Percentiles rank a stretch among this genome's conserved stretches.
Conservation (phyloP, 1,139 yeast genomes). For the Diutina pseudorugosa region DNA sequence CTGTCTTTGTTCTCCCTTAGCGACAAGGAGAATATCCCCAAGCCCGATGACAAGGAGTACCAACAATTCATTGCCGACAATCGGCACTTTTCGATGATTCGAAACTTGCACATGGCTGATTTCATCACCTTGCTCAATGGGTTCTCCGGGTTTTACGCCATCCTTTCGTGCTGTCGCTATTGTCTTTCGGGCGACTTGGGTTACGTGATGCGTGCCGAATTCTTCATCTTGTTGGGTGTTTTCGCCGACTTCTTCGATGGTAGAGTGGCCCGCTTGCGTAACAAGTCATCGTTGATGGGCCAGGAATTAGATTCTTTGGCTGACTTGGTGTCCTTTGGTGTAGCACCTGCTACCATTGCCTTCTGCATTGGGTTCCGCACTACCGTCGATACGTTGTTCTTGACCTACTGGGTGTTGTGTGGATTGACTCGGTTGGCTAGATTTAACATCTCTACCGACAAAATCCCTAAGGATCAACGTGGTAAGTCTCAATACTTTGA, state of each 20-base stretch:
- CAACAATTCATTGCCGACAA: slow-evolving; percentile 67
- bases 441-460: slow-evolving; percentile 86
- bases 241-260: slow-evolving; percentile 96
- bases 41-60: slow-evolving; percentile 68
- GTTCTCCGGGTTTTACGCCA: slow-evolving; percentile 80
- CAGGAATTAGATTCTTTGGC: slow-evolving; percentile 96
- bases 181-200: slow-evolving; percentile 54
- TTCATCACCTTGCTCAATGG: slow-evolving; percentile 88
- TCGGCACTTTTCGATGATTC: slow-evolving; percentile 63
- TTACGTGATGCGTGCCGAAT: slow-evolving; percentile 81
- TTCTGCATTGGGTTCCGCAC: slow-evolving; percentile 84
- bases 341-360: slow-evolving; percentile 87
- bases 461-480: slow-evolving; percentile 74
- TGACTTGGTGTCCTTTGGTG: slow-evolving; percentile 85
- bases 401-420: slow-evolving; percentile 82
- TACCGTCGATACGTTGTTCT: slow-evolving; percentile 62
- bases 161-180: slow-evolving; percentile 74
- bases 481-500: slow-evolving; percentile 83
- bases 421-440: slow-evolving; percentile 91
- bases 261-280: slow-evolving; percentile 87
- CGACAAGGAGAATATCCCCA: slow-evolving; percentile 30
- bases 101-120: slow-evolving; percentile 90
- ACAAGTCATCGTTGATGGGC: slow-evolving; percentile 88
- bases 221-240: slow-evolving; percentile 76
- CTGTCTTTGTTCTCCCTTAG: slow-evolving; percentile 29